phyloP scores from a whole-genome alignment of 345 rosid species.

The Euphorbia peplus region DNA sequence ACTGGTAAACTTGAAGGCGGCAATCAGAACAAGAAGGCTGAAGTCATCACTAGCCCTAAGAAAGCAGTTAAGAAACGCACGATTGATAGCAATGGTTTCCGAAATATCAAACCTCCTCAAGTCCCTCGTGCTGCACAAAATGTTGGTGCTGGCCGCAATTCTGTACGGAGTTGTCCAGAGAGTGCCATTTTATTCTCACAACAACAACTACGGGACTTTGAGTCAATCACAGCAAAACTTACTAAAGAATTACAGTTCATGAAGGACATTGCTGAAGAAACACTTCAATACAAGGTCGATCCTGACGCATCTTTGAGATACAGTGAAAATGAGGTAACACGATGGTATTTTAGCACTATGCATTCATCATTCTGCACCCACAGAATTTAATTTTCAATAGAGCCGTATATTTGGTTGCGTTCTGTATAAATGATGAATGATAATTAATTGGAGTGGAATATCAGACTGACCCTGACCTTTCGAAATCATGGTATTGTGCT shows the following conservation, averaged over 20 bases:
- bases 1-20: slow-evolving; percentile 42
- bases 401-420: background rate
- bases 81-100: slow-evolving; percentile 29
- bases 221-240: slow-evolving; percentile 55
- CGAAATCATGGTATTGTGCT: background rate
- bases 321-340: slow-evolving; percentile 48
- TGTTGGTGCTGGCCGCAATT: slow-evolving; percentile 35
- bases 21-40: slow-evolving; percentile 39
- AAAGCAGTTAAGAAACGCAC: slow-evolving; percentile 29
- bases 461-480: background rate
- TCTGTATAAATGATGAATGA: background rate
- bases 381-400: background rate
- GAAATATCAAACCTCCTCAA: slow-evolving; percentile 38
- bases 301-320: slow-evolving; percentile 32
- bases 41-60: slow-evolving; percentile 29
- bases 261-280: slow-evolving; percentile 56
- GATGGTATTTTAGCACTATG: background rate
- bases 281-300: slow-evolving; percentile 33
- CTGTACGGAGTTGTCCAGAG: slow-evolving; percentile 51
- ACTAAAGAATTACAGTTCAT: slow-evolving; percentile 56
- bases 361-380: background rate
- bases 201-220: slow-evolving; percentile 67
- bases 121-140: slow-evolving; percentile 23
- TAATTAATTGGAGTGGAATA: background rate
- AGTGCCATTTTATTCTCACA: slow-evolving; percentile 73